Conservation (phyloP, 768 basidiomycete genomes). For the Tricholoma terreum region DNA sequence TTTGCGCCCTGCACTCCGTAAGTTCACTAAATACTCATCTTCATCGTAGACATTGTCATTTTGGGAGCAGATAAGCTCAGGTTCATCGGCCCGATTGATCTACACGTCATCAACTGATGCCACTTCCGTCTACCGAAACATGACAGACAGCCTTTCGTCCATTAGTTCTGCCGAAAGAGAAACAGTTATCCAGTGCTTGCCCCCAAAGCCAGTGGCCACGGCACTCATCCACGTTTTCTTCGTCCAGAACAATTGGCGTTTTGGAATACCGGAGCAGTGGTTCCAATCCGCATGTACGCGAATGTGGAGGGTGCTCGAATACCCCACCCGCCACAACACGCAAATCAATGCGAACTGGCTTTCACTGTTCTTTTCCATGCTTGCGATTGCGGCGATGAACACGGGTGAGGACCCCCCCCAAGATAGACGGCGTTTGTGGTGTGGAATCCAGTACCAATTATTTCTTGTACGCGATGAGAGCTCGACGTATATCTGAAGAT, state of each 20-base stretch:
- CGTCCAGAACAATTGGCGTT: conserved; percentile 46
- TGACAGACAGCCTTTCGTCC: conserved; percentile 5
- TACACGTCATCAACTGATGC: conserved; percentile 41
- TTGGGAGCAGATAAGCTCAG: conserved; percentile 32
- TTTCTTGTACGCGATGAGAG: conserved; percentile 43
- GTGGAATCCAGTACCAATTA: conserved; percentile 22
- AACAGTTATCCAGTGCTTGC: conserved; percentile 33
- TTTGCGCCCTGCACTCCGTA: conserved; percentile 47
- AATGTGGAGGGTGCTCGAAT: conserved; percentile 46
- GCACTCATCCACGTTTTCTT: conserved; percentile 42
- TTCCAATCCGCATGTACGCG: conserved; percentile 38
- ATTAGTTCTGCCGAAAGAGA: conserved; percentile 9
- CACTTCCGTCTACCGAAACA: conserved; percentile 26
- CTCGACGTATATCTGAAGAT: conserved; percentile 45
- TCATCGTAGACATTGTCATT: conserved; percentile 3
- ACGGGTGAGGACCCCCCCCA: not conserved
- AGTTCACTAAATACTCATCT: conserved; percentile 3
- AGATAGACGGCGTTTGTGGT: not conserved
- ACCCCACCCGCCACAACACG: conserved; percentile 25
- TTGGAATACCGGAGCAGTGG: conserved; percentile 49
- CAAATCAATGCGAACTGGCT: conserved; percentile 52
- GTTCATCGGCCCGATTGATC: conserved; percentile 30
- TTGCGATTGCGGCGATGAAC: conserved; percentile 36
- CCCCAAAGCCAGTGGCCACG: conserved; percentile 28
- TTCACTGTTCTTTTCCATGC: conserved; percentile 43